Evolutionary conservation across 73 alveolate genomes (phyloP), one percentile per base, ranked within the genome.

Genomic region (Paramecium tetraurelia): DNA sequence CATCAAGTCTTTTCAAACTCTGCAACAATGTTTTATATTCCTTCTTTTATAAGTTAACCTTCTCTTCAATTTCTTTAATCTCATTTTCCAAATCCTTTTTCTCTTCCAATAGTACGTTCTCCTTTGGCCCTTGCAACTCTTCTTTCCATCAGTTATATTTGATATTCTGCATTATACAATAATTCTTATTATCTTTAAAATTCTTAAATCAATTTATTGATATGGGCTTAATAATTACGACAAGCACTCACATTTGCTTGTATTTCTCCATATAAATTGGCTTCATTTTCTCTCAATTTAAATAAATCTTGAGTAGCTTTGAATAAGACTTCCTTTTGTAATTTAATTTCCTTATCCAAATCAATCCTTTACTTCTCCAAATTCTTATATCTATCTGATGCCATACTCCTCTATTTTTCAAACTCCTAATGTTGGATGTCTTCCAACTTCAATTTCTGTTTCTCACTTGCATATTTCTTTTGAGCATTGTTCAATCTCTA

Each of bases 121-220:
- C 99, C 99, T 50, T 92, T 72, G 6, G 97, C 98, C 53, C 96
- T 92, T 84, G 99, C 96, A 31, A 98, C 99, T 80, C 96, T 96
- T 86, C 99, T 93, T 93, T 98, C 99, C 99, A 98, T 98, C 86
- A 96, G 93, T 90, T 98, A 98, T 53, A 98, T 98, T 85, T 96
- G 96, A 96, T 96, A 98, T 95, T 98, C 99, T 20, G 98, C 99
- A 86, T 96, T 96, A 89, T 98, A 98, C 46, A 96, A 93, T 69
- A 98, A 95, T 90, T 98, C 99, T 85, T 98, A 95, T 92, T 98
- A 97, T 92, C 98, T 97, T 83, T 96, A 93, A 44, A 93, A 92
- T 71, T 98, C 99, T 90, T 97, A 92, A 85, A 96, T 98, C 68
- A 98, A 95, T 94, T 97, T 98, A 85, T 94, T 96, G 85, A 98